Conservation (phyloP, 768 basidiomycete genomes). For the Sporobolomyces pararoseus region DNA sequence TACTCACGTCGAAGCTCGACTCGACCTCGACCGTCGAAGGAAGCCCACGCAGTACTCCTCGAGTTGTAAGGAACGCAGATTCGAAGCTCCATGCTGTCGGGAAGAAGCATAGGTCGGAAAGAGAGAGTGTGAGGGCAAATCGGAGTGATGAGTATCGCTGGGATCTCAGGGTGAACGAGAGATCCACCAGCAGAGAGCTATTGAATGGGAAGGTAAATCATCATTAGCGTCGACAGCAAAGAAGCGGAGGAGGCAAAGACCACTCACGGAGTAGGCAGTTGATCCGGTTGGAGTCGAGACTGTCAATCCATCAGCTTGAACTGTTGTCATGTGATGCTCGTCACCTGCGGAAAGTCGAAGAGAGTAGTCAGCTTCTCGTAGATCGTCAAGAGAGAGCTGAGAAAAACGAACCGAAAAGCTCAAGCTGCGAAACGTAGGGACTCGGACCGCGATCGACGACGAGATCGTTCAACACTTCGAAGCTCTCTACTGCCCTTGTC, state of each 20-base stretch:
- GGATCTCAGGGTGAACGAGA: conserved; percentile 95
- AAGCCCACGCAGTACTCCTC: conserved; percentile 96
- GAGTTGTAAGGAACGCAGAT: conserved; percentile 99
- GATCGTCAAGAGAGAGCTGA: neutral
- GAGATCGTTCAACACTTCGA: conserved; percentile 94
- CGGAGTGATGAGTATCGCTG: conserved; percentile 90
- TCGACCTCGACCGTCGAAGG: conserved; percentile 93
- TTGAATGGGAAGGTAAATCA: too few relatives aligned
- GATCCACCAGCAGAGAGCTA: conserved; percentile 94
- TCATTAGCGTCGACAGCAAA: neutral
- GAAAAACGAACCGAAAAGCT: conserved; percentile 77
- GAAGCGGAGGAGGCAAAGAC: too few relatives aligned
- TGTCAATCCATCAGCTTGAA: conserved; percentile 93
- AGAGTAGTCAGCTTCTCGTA: conserved; percentile 18
- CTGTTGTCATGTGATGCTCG: conserved; percentile 98
- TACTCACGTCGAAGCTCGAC: conserved; percentile 88
- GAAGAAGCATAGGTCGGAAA: conserved; percentile 96
- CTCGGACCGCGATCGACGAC: conserved; percentile 98
- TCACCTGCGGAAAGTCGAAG: conserved; percentile 61
- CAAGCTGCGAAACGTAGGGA: conserved; percentile 90
- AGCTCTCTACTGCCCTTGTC: conserved; percentile 88
- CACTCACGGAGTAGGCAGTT: conserved; percentile 88
- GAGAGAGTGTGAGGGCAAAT: conserved; percentile 98
- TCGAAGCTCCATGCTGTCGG: conserved; percentile 95
- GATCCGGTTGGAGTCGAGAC: conserved; percentile 96